phyloP scores from a whole-genome alignment of 2,329 filamentous ascomycete genomes.

The Malbranchea zuffiana region DNA sequence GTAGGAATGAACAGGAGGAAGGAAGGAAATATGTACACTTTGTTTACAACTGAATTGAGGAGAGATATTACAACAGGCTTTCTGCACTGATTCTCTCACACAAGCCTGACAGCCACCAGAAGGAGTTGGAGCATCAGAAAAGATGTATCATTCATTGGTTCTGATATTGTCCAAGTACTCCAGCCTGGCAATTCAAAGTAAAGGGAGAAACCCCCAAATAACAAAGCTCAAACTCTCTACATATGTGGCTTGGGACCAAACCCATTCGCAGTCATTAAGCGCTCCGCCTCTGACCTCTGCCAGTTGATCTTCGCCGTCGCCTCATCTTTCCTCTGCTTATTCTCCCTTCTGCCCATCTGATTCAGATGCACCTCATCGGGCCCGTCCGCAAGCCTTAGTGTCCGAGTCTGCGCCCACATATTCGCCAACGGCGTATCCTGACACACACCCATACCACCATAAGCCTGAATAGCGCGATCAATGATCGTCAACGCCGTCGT shows the following conservation, averaged over 20 bases:
- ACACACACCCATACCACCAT: conserved; percentile 78
- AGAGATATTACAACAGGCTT: background rate
- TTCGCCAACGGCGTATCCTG: conserved; percentile 87
- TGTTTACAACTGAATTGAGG: conserved; percentile 6
- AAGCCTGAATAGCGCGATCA: conserved; percentile 87
- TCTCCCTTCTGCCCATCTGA: conserved; percentile 46
- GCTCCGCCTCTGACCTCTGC: conserved; percentile 31
- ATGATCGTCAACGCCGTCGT: conserved; percentile 73
- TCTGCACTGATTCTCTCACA: no score
- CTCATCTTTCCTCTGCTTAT: conserved; percentile 39
- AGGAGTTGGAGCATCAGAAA: no score
- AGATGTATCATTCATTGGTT: no score
- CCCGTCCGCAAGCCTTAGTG: conserved; percentile 77
- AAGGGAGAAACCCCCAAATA: no score
- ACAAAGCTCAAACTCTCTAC: no score
- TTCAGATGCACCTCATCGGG: conserved; percentile 87
- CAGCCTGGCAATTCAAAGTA: no score
- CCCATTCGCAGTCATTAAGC: conserved; percentile 28
- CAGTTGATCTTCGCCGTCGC: conserved; percentile 33
- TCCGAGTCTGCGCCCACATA: conserved; percentile 72
- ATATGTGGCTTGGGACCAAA: conserved; percentile 20
- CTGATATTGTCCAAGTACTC: conserved; percentile 1
- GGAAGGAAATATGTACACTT: no score
- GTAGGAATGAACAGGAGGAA: no score
- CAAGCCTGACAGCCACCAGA: no score